These are phyloP conservation scores for Cercospora janseana DNA, from an alignment of 2,329 filamentous ascomycete species.

Conservation along the genomic window DNA sequence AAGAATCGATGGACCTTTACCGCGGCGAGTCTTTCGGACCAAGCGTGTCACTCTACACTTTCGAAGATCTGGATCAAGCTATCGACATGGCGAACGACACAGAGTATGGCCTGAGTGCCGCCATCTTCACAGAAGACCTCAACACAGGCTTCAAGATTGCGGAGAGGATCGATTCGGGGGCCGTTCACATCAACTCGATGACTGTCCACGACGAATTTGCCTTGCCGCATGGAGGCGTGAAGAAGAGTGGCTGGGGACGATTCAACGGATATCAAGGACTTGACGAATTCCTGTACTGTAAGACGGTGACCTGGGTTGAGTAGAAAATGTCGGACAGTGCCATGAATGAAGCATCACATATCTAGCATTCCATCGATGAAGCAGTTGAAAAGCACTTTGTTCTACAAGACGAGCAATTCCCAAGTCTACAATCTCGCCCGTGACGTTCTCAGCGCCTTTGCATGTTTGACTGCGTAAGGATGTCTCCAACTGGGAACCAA, in stretches of 20 bases:
- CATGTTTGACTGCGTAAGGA: neutral
- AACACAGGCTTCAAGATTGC: constrained; percentile 43
- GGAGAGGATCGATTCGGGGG: constrained; percentile 57
- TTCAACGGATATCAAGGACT: neutral
- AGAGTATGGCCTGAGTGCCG: constrained; percentile 69
- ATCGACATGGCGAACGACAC: constrained; percentile 74
- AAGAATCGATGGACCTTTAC: constrained; percentile 70
- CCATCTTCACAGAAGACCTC: constrained; percentile 71
- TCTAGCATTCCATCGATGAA: too few species aligned
- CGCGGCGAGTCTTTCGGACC: constrained; percentile 74
- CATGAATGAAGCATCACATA: too few species aligned
- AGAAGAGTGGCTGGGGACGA: constrained; percentile 45
- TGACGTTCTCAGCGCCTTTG: too few species aligned
- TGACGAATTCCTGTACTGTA: neutral
- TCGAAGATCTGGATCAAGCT: constrained; percentile 68
- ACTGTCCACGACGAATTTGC: constrained; percentile 49
- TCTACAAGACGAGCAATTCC: neutral
- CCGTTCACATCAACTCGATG: constrained; percentile 52
- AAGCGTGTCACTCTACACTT: constrained; percentile 64
- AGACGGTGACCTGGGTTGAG: constrained; percentile 25
- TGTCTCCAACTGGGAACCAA: constrained; percentile 42
- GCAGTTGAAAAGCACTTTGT: too few species aligned
- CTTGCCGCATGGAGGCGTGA: constrained; percentile 50
- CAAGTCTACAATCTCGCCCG: neutral
- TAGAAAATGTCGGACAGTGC: neutral